Conservation (phyloP, 169 alveolate species). For the Plasmodium cynomolgi region DNA sequence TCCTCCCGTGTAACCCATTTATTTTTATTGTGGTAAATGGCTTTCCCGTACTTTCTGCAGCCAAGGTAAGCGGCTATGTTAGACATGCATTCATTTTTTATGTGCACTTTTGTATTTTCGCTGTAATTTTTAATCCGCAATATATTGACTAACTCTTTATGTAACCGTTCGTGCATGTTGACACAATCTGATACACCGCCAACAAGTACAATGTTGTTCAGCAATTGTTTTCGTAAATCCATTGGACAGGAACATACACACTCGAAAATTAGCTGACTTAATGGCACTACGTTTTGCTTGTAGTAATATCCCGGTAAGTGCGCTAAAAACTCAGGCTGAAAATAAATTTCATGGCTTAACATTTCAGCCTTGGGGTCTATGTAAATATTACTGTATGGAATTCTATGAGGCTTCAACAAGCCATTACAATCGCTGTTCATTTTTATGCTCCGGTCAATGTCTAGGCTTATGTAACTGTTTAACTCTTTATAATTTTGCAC, state of each 20-base stretch:
- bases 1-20: conserved; percentile 68
- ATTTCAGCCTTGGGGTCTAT: conserved; percentile 74
- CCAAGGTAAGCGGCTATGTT: conserved; percentile 73
- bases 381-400: conserved; percentile 68
- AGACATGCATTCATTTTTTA: conserved; percentile 47
- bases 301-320: conserved; percentile 73
- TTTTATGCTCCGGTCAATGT: conserved; percentile 65
- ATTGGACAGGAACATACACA: conserved; percentile 65
- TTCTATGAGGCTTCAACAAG: conserved; percentile 56
- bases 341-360: conserved; percentile 73
- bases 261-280: conserved; percentile 59
- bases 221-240: conserved; percentile 57
- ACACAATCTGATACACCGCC: conserved; percentile 75
- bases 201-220: conserved; percentile 49
- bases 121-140: conserved; percentile 57
- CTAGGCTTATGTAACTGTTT: conserved; percentile 68
- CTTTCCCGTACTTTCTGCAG: conserved; percentile 56
- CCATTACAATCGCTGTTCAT: conserved; percentile 70
- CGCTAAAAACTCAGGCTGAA: conserved; percentile 75
- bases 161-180: conserved; percentile 50
- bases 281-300: conserved; percentile 66
- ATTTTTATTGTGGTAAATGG: conserved; percentile 43
- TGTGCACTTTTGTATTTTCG: conserved; percentile 32
- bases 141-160: conserved; percentile 35
- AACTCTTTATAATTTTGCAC: conserved; percentile 71